Conservation (phyloP, 495 filamentous ascomycete species). For the Xanthoparmelia taractica region DNA sequence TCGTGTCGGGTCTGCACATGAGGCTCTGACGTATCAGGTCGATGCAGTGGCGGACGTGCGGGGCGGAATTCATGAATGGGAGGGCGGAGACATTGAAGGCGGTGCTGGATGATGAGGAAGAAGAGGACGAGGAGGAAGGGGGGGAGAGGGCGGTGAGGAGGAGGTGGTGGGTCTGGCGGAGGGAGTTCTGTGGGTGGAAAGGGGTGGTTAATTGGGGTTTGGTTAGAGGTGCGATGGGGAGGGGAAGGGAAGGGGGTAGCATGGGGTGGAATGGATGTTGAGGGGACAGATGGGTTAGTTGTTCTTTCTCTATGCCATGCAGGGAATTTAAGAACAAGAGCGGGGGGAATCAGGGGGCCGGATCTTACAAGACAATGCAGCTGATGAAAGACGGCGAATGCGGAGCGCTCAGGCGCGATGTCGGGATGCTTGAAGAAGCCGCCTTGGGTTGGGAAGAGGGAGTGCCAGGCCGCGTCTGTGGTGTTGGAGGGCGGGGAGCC, state of each 20-base stretch:
- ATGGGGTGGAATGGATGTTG: too few relatives aligned
- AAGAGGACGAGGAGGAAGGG: too few relatives aligned
- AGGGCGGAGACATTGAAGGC: conserved; percentile 2
- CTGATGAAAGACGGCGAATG: conserved; percentile 25
- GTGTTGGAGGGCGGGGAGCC: conserved; percentile 14
- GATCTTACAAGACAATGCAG: conserved; percentile 23
- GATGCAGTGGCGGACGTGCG: conserved; percentile 25
- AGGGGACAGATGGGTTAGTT: too few relatives aligned
- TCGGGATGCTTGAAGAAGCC: conserved; percentile 23
- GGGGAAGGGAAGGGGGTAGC: too few relatives aligned
- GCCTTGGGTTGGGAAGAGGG: conserved; percentile 20
- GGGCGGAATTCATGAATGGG: conserved; percentile 15
- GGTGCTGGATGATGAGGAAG: too few relatives aligned
- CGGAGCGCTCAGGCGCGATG: conserved; percentile 20
- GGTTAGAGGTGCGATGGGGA: background rate
- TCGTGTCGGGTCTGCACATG: conserved; percentile 25
- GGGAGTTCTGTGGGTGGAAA: conserved; percentile 7
- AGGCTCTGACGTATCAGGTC: conserved; percentile 25
- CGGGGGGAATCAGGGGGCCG: too few relatives aligned
- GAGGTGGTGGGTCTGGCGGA: background rate
- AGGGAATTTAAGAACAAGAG: too few relatives aligned
- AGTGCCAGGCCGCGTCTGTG: conserved; percentile 15
- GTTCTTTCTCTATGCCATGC: too few relatives aligned
- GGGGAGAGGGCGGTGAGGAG: background rate
- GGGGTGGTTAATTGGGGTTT: background rate